Conservation (phyloP, 805 yeast genomes). For the Ogataea trehalophila region DNA sequence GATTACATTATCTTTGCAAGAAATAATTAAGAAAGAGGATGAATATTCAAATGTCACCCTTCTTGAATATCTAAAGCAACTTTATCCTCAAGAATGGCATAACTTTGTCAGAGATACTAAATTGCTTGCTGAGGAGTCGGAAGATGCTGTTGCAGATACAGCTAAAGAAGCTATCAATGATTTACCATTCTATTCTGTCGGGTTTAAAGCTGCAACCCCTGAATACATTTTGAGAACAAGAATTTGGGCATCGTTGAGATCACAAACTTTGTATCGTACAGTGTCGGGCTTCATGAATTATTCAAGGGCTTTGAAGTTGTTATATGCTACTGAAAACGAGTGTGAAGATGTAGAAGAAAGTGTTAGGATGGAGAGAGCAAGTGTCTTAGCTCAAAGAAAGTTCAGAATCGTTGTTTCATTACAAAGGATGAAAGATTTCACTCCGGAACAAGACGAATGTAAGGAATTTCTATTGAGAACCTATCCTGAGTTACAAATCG, state of each 20-base stretch:
- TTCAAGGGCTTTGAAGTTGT: conserved; percentile 60
- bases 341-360: conserved; percentile 33
- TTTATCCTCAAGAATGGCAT: conserved; percentile 54
- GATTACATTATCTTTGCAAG: conserved; percentile 68
- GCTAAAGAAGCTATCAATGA: conserved; percentile 36
- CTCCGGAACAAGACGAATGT: conserved; percentile 52
- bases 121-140: conserved; percentile 43
- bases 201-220: conserved; percentile 62
- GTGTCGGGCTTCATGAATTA: conserved; percentile 81
- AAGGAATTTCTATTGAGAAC: conserved; percentile 57
- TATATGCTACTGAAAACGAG: conserved; percentile 51
- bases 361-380: conserved; percentile 39
- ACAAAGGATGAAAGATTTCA: conserved; percentile 54
- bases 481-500: conserved; percentile 63
- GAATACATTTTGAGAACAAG: conserved; percentile 66
- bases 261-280: conserved; percentile 79
- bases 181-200: conserved; percentile 63
- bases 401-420: conserved; percentile 61
- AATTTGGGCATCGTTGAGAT: conserved; percentile 80
- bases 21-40: conserved; percentile 71
- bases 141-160: conserved; percentile 7
- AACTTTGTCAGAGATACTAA: conserved; percentile 55
- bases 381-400: conserved; percentile 55
- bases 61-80: conserved; percentile 50
- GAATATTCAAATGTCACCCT: conserved; percentile 52